phyloP scores from a whole-genome alignment of 768 basidiomycete genomes.

The Suillus placidus region DNA sequence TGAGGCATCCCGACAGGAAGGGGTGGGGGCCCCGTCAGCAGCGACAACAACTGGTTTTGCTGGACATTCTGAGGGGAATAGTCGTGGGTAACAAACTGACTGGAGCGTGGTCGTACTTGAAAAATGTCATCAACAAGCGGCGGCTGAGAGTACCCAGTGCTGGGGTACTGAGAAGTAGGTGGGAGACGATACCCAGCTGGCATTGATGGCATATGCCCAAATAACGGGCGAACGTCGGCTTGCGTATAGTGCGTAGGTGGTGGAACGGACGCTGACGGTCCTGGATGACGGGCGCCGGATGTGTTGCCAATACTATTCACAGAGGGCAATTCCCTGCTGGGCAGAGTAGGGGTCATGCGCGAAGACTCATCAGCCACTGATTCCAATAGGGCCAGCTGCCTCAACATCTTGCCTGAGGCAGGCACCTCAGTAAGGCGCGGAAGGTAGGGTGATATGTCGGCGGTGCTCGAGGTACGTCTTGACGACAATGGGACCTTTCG shows the following conservation, averaged over 20 bases:
- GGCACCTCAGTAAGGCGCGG: constrained; percentile 55
- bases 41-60: constrained; percentile 21
- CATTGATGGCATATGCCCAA: constrained; percentile 34
- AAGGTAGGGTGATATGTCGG: constrained; percentile 74
- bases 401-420: constrained; percentile 62
- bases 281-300: constrained; percentile 17
- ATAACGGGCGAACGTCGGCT: constrained; percentile 32
- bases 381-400: constrained; percentile 72
- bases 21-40: constrained; percentile 12
- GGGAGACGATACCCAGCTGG: constrained; percentile 14
- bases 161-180: constrained; percentile 12
- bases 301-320: background rate
- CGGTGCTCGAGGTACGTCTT: constrained; percentile 48
- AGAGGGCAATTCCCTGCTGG: constrained; percentile 28
- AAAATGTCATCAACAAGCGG: constrained; percentile 29
- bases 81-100: constrained; percentile 43
- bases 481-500: constrained; percentile 29
- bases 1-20: constrained; percentile 11
- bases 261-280: constrained; percentile 33
- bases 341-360: constrained; percentile 51
- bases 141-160: constrained; percentile 7
- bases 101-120: constrained; percentile 51
- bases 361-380: constrained; percentile 75
- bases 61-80: constrained; percentile 15
- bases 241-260: constrained; percentile 21